Evolutionary conservation across 1,284 basidiomycete genomes (phyloP), one percentile per base, ranked within the genome.

Genomic region (Flammula alnicola): DNA sequence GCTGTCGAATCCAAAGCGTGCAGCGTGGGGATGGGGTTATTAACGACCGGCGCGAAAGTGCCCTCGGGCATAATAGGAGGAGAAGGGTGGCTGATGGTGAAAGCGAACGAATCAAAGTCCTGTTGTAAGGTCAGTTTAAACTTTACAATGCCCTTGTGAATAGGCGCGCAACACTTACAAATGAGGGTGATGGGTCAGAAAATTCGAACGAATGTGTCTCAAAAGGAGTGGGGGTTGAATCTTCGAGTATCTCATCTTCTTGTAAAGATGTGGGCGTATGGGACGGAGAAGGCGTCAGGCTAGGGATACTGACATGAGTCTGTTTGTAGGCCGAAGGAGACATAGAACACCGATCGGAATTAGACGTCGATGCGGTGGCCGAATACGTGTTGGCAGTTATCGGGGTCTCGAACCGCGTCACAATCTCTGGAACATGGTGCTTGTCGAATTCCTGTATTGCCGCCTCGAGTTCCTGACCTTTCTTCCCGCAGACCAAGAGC

Each of bases 381-480:
- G 65, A 62, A 17, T 64, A 67, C 65, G 75, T 73, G 26, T 76
- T 72, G 9, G 83, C 85, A 1, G 86, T 89, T 42, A 89, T 78
- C 14, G 87, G 87, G 0, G 75, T 74, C 65, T 89, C 86, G 64
- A 89, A 89, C 36, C 85, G 78, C 9, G 84, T 84, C 26, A 85
- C 74, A 57, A 87, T 68, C 63, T 81, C 76, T 3, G 81, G 82
- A 31, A 86, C 76, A 59, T 88, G 84, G 35, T 76, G 65, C 57
- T 77, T 77, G 66, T 89, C 86, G 66, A 88, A 88, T 65, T 87
- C 87, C 60, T 82, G 77, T 59, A 92, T 83, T 12, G 84, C 88
- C 11, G 68, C 75, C 58, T 88, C 81, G 44, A 93, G 78, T 55
- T 82, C 84, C 20, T 72, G 70, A 3, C 87, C 89, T 59, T 83